Evolutionary conservation across 257 asterid species (phyloP).

Genomic region (Solanum gandarillasii): DNA sequence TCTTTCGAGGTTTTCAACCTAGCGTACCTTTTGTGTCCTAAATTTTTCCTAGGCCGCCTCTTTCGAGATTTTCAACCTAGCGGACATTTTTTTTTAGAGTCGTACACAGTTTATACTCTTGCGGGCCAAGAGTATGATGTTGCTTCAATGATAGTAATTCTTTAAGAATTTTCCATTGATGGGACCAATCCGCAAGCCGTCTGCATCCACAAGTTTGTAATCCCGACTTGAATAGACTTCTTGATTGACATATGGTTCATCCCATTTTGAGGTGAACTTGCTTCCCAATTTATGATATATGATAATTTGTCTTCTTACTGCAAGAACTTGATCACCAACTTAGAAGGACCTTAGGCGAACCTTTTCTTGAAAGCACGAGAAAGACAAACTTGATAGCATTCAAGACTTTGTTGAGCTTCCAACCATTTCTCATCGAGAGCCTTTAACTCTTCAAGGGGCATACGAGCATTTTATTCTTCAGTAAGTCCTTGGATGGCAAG

Average conservation of each 20-base stretch:
- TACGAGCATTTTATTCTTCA: not conserved
- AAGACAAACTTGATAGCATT: not conserved
- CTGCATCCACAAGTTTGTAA: not conserved
- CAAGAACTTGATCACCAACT: not conserved
- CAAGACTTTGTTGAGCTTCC: not conserved
- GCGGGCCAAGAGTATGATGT: too few species aligned
- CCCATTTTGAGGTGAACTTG: not conserved
- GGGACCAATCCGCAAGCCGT: not conserved
- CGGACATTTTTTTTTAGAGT: too few species aligned
- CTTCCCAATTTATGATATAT: too few species aligned
- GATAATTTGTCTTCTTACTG: not conserved
- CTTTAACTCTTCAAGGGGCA: not conserved
- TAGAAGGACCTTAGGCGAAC: not conserved
- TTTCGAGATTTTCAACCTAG: too few species aligned
- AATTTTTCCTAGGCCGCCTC: too few species aligned
- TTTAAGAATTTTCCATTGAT: not conserved
- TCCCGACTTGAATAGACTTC: not conserved
- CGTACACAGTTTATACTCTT: too few species aligned
- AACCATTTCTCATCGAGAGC: not conserved
- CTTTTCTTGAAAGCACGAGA: not conserved
- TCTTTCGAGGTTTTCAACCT: too few species aligned
- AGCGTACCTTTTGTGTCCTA: too few species aligned
- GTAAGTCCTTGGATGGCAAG: not conserved
- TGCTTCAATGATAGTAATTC: too few species aligned
- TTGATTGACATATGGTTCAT: not conserved